These are phyloP conservation scores for Blastobotrys chiropterorum DNA, from an alignment of 805 yeast genomes.

Conservation along the genomic window DNA sequence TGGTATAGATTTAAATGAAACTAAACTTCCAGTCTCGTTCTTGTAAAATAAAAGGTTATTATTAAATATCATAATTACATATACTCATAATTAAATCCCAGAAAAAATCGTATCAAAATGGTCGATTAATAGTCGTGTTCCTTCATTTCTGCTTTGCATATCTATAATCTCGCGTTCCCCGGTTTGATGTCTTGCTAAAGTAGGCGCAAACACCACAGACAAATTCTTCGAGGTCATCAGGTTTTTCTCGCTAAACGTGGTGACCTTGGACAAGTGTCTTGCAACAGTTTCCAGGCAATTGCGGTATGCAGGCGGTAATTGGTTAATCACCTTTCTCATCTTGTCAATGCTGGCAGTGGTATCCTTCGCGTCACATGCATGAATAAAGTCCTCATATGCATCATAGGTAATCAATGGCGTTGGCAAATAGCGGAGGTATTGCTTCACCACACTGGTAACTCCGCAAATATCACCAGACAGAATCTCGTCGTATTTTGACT, in stretches of 20 bases:
- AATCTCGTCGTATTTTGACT: conserved; percentile 31
- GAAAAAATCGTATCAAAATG: conserved; percentile 17
- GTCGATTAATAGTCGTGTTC: conserved; percentile 61
- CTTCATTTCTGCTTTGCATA: conserved; percentile 72
- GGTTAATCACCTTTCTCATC: conserved; percentile 40
- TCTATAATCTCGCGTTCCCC: conserved; percentile 82
- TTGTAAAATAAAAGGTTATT: too few species aligned
- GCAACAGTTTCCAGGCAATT: conserved; percentile 50
- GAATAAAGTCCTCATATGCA: conserved; percentile 60
- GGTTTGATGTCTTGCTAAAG: conserved; percentile 68
- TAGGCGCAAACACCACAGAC: conserved; percentile 92
- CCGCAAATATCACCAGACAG: conserved; percentile 73
- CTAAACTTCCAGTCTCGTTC: too few species aligned
- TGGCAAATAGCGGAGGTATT: conserved; percentile 78
- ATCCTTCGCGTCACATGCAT: conserved; percentile 30
- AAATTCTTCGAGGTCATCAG: conserved; percentile 80
- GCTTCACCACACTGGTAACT: conserved; percentile 76
- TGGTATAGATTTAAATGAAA: too few species aligned
- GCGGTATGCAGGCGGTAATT: conserved; percentile 64
- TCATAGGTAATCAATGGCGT: conserved; percentile 75
- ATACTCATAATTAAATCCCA: conserved; percentile 8
- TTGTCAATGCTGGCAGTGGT: conserved; percentile 35
- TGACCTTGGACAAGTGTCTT: conserved; percentile 59
- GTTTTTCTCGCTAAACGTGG: conserved; percentile 47
- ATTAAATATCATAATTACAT: neutral